Evolutionary conservation across 768 basidiomycete species (phyloP).

Genomic region (Hemileccinum rubropunctum): DNA sequence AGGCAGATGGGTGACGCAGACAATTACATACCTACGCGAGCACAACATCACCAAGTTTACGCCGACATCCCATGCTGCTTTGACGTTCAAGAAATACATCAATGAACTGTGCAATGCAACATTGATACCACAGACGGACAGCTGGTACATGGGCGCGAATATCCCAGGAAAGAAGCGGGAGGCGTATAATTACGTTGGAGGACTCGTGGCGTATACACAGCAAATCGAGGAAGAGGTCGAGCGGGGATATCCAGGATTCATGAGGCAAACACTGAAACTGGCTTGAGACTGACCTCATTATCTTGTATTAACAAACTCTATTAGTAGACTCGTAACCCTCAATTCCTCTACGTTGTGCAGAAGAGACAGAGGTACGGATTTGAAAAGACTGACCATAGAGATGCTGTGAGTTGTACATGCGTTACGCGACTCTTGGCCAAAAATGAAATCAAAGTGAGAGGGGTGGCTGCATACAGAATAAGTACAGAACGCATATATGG

Average conservation of each 20-base stretch:
- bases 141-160: conserved; percentile 10
- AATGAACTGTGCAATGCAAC: neutral
- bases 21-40: conserved; percentile 9
- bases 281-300: no score
- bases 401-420: no score
- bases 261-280: neutral
- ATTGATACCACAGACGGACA: neutral
- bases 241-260: conserved; percentile 11
- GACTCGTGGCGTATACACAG: neutral
- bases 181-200: conserved; percentile 4
- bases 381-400: no score
- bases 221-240: conserved; percentile 9
- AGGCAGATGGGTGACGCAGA: conserved; percentile 8
- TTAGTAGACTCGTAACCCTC: no score
- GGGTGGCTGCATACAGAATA: no score
- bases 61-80: conserved; percentile 4
- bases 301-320: no score
- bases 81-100: conserved; percentile 10
- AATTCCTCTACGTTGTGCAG: no score
- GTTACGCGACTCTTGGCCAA: no score
- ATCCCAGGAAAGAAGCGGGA: conserved; percentile 12
- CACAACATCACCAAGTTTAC: conserved; percentile 14
- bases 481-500: no score
- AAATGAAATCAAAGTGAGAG: no score
- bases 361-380: no score